These are phyloP conservation scores for Sporothrix brunneoviolacea DNA, from an alignment of 2,329 filamentous ascomycete genomes.

Conservation along the genomic window DNA sequence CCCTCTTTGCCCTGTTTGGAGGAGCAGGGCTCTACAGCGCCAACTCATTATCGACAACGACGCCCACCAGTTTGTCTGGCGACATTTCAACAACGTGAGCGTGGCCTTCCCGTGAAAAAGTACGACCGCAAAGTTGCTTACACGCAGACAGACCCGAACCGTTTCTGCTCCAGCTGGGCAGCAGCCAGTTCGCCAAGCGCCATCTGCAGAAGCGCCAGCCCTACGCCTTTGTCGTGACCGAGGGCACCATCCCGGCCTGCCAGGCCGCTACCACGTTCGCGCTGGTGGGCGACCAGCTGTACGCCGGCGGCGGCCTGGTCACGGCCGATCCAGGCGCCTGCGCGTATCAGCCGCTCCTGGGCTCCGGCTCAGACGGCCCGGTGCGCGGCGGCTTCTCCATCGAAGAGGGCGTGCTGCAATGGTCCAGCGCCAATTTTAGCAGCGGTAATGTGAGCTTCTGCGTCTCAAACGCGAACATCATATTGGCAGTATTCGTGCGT, in stretches of 20 bases:
- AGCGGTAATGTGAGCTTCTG: not conserved
- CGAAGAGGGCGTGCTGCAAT: not conserved
- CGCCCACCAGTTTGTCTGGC: not conserved
- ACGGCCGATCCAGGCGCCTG: not conserved
- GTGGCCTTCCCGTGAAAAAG: too few species aligned
- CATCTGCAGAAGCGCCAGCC: not conserved
- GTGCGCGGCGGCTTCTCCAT: not conserved
- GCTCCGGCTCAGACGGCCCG: too few species aligned
- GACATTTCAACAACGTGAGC: not conserved
- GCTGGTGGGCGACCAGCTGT: not conserved
- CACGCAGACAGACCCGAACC: not conserved
- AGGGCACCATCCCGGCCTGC: not conserved
- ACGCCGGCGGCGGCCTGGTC: not conserved
- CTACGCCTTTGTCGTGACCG: not conserved
- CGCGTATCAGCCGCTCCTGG: not conserved
- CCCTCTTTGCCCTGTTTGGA: not conserved
- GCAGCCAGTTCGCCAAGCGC: not conserved
- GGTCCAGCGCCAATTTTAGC: not conserved
- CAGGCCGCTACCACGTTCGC: not conserved
- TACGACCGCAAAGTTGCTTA: too few species aligned
- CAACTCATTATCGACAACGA: not conserved
- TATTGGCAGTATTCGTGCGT: not conserved
- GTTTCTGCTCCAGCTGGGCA: not conserved
- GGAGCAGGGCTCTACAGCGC: not conserved
- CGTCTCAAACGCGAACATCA: not conserved